Conservation (phyloP, 2,329 filamentous ascomycete genomes). For the Talaromyces funiculosus region DNA sequence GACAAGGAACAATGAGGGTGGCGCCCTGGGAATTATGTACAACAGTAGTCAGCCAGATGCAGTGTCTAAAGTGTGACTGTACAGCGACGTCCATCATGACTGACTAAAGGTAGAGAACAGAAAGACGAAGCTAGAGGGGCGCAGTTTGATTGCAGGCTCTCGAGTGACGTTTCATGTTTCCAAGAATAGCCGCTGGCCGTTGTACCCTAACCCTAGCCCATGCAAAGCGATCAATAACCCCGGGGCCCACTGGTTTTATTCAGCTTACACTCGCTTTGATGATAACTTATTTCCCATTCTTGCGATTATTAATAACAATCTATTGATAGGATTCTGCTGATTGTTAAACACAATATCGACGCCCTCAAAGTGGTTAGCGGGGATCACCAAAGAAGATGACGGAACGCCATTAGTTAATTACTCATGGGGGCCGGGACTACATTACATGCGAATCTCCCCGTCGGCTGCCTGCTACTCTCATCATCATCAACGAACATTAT, state of each 20-base stretch:
- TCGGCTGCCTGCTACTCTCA: not conserved
- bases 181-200: not conserved
- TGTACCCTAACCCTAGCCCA: not conserved
- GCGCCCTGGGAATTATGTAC: not conserved
- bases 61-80: not conserved
- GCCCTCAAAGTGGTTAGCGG: not conserved
- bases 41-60: not conserved
- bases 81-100: not conserved
- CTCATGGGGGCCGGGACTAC: not conserved
- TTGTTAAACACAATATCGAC: not conserved
- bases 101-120: not conserved
- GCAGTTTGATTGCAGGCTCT: not conserved
- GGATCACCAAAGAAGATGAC: not conserved
- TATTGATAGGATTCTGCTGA: not conserved
- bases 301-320: not conserved
- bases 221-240: not conserved
- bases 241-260: not conserved
- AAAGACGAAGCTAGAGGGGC: not conserved
- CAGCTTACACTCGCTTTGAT: not conserved
- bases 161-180: conserved; percentile 12
- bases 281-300: not conserved
- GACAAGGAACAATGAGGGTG: not conserved
- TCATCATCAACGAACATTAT: not conserved
- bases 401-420: not conserved
- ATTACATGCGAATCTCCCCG: not conserved